A percentile compares a stretch with the other conserved stretches of the same genome.
Evolutionary conservation across 371 early-diverging fungal species (phyloP).

Genomic region (Mucor circinelloides): DNA sequence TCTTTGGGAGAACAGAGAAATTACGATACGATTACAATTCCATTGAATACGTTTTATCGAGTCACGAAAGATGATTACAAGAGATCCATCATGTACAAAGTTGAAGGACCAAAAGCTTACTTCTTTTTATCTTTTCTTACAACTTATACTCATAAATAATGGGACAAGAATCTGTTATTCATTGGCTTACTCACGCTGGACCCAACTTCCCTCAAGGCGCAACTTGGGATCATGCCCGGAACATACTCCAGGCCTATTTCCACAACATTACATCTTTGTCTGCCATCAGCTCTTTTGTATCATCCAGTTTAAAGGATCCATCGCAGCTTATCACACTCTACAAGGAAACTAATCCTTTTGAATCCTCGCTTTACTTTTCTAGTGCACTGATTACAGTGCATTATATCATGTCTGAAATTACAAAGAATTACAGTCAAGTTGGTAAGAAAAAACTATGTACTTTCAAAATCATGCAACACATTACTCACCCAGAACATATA

Average conservation of each 20-base stretch:
- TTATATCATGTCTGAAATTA: constrained; percentile 36
- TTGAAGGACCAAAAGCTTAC: neutral
- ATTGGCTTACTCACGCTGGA: neutral
- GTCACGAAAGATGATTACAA: neutral
- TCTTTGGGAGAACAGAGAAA: neutral
- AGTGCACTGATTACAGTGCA: constrained; percentile 22
- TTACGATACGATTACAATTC: neutral
- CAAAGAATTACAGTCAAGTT: constrained; percentile 53
- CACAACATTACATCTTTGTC: neutral
- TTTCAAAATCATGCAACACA: neutral
- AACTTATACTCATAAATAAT: neutral
- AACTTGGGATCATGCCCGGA: constrained; percentile 18
- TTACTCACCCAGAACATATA: neutral
- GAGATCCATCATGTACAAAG: neutral
- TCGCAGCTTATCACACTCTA: neutral
- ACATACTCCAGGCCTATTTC: neutral
- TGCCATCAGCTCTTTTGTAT: constrained; percentile 3
- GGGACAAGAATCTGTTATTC: neutral
- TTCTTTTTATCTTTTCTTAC: neutral
- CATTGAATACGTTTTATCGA: neutral
- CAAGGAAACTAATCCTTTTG: constrained; percentile 30
- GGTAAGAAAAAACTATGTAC: constrained; percentile 24
- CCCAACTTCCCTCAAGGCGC: constrained; percentile 12
- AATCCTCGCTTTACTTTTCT: constrained; percentile 17
- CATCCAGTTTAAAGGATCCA: neutral